These are phyloP conservation scores for Citrus sinensis DNA, from an alignment of 345 rosid species.

Conservation along the genomic window DVS_A1.0 CM039163.1:8857501-8858000, in stretches of 20 bases:
- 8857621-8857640: background rate
- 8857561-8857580: background rate
- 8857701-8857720: background rate
- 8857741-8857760: background rate
- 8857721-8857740: background rate
- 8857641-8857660: background rate
- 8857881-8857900: conserved; percentile 65
- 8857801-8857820: background rate
- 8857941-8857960: conserved; percentile 80
- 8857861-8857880: background rate
- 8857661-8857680: background rate
- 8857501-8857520: conserved; percentile 7
- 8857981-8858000: conserved; percentile 94
- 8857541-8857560: background rate
- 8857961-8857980: conserved; percentile 83
- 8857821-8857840: background rate
- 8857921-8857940: conserved; percentile 65
- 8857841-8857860: background rate
- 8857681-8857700: background rate
- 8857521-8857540: background rate
- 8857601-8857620: background rate
- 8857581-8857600: background rate
- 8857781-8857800: background rate
- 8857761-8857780: background rate
- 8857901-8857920: conserved; percentile 88